Base-by-base conservation (phyloP, 768 basidiomycete genomes). In the Kondoa malvinella region DNA sequence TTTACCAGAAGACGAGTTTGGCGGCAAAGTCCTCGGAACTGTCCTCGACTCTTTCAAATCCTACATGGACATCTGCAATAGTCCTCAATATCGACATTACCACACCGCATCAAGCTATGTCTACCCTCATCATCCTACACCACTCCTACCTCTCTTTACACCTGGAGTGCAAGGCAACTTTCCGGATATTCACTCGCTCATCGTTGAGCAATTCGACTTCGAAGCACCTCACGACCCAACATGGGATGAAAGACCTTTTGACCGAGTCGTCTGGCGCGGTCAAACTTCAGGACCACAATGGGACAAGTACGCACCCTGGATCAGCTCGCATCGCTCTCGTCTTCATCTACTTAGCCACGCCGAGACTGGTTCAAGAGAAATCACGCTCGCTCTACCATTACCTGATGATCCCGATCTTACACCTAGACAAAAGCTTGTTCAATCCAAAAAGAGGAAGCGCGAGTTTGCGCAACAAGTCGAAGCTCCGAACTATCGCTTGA, bases 211-310 rank as follows among this genome's bases (percentile, higher is more conserved):
- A 32, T 71, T 76, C 64, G 75, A 71, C 56, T 60, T 73, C 56
- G 74, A 76, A 32, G 66, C 71, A 58, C 40, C 57, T 33, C 67
- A 73, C 61, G 71, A 74, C 64, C 72, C 73, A 27, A n/a, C 70
- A 4, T 80, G 80, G 80, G 76, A 77, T 33, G 77, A 78, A 26
- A 78, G 79, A 65, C 76, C 77, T 1, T 75, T 79, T 68, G 72
- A 78, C 33, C 63, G 75, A 12, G 60, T 80, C 12, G 77, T 79
- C 65, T 80, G 79, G 79, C 73, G 79, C 4, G 80, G 80, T 1
- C 76, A 77, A n/a, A 78, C 77, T 2, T 78, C 78, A 0, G 80
- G 80, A 3, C 75, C 71, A 32, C 56, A 73, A 17, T 74, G 71
- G 68, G 71, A 71, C 40, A 64, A 61, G 64, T 17, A 56, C 31